A percentile compares a stretch with the other conserved stretches of the same genome.
Conservation (phyloP, 73 alveolate species). For the Paramecium primaurelia region DNA sequence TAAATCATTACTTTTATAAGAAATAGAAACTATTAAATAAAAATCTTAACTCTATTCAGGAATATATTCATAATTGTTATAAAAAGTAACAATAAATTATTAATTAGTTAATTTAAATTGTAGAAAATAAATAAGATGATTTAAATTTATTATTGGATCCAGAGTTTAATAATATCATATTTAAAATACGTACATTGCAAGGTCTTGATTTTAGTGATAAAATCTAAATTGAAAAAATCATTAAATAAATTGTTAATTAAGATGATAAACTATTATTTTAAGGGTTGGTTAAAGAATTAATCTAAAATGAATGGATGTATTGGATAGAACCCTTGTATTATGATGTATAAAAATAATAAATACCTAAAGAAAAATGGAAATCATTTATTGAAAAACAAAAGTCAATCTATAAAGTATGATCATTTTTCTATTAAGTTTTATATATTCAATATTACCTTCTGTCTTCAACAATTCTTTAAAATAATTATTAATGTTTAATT, state of each 20-base stretch:
- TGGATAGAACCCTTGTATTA: neutral
- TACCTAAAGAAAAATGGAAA: neutral
- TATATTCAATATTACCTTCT: no score
- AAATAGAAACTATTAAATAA: neutral
- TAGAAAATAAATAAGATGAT: neutral
- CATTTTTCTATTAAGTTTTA: neutral
- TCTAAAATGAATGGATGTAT: neutral
- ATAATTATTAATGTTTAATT: slow-evolving; percentile 8
- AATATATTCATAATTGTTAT: neutral
- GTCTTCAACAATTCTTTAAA: neutral
- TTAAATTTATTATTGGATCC: neutral
- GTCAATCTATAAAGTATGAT: neutral
- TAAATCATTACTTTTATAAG: neutral
- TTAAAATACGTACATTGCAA: neutral
- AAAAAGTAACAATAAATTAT: neutral
- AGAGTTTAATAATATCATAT: neutral
- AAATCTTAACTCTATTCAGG: neutral
- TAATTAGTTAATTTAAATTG: neutral
- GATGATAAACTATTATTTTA: neutral
- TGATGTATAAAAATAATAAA: neutral
- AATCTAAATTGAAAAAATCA: neutral
- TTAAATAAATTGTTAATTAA: neutral
- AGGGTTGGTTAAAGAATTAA: neutral
- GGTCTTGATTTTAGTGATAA: neutral
- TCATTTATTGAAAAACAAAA: neutral